Evolutionary conservation across 2,329 filamentous ascomycete genomes (phyloP), one percentile per base, ranked within the genome.

Genomic region (Calonectria naviculata): DNA sequence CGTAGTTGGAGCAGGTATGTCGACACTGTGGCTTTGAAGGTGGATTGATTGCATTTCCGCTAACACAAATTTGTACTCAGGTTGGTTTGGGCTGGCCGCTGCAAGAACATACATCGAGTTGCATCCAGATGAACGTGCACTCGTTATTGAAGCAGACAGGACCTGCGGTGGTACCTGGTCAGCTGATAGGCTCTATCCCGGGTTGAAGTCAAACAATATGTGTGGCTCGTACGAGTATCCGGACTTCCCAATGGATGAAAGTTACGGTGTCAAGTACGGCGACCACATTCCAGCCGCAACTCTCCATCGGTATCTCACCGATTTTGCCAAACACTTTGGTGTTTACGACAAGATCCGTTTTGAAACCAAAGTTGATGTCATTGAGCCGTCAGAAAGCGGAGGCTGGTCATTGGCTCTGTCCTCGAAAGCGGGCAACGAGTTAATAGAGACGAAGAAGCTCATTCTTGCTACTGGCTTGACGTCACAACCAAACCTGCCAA

Each of bases 151-250:
- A 26, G 78, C 82, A 4, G 83, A 82, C 9, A 76, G 80, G 24
- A 85, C 86, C 3, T 78, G 89, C 46, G 91, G 91, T 1, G 91
- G 91, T 9, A 88, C 88, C 17, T 93, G 91, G 91, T 86, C 88
- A 8, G 81, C 86, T 54, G 81, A 90, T 24, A 85, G 90, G 0
- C 81, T 92, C 1, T 89, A 93, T 79, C 86, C 88, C 0, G 89
- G 88, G 4, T 84, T 93, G 52, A 89, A 89, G 68, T 87, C 89
- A 8, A 93, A 93, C 80, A 93, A 93, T 74, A 83, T 91, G 76
- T 78, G 88, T 15, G 90, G 91, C 19, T 88, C 87, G 0, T 92
- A 91, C 75, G 91, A 93, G 76, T 92, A 87, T 74, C 86, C 86
- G 9, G 91, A 92, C 72, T 91, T 90, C 68, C 89, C 90, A 17